Evolutionary conservation across 2,329 filamentous ascomycete genomes (phyloP).

Genomic region (Exophiala sideris): DNA sequence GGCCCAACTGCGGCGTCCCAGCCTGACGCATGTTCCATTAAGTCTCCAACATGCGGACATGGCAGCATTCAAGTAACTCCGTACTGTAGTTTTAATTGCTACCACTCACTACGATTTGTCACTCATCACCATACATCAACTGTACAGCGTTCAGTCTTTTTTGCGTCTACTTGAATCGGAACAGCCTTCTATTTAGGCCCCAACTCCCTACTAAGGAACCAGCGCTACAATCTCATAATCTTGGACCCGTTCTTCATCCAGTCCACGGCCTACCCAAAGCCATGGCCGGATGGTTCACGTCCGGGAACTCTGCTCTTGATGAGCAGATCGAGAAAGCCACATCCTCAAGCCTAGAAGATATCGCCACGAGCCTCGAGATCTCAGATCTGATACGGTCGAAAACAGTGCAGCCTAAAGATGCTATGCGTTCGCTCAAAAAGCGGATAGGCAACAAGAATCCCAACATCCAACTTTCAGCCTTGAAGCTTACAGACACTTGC

Average conservation of each 20-base stretch:
- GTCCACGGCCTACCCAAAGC: conserved; percentile 35
- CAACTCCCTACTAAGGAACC: background rate
- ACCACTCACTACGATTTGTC: too few species aligned
- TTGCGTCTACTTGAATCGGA: background rate
- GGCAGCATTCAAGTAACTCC: too few species aligned
- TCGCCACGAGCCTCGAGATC: conserved; percentile 95
- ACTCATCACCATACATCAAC: too few species aligned
- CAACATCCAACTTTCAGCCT: conserved; percentile 89
- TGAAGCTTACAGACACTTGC: conserved; percentile 96
- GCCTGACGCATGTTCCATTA: too few species aligned
- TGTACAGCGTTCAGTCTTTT: too few species aligned
- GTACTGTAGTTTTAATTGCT: too few species aligned
- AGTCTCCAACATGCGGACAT: too few species aligned
- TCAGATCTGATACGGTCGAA: conserved; percentile 97
- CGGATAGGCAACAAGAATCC: conserved; percentile 97
- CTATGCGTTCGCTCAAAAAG: conserved; percentile 92
- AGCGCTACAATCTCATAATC: background rate
- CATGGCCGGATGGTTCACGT: conserved; percentile 97
- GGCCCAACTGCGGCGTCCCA: too few species aligned
- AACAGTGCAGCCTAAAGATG: conserved; percentile 94
- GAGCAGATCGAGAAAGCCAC: conserved; percentile 97
- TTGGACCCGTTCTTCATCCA: background rate
- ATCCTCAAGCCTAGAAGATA: conserved; percentile 91
- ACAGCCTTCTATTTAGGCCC: background rate
- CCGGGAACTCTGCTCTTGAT: conserved; percentile 84